Evolutionary conservation across 2,329 filamentous ascomycete species (phyloP).

Genomic region (Colletotrichum sidae): DNA sequence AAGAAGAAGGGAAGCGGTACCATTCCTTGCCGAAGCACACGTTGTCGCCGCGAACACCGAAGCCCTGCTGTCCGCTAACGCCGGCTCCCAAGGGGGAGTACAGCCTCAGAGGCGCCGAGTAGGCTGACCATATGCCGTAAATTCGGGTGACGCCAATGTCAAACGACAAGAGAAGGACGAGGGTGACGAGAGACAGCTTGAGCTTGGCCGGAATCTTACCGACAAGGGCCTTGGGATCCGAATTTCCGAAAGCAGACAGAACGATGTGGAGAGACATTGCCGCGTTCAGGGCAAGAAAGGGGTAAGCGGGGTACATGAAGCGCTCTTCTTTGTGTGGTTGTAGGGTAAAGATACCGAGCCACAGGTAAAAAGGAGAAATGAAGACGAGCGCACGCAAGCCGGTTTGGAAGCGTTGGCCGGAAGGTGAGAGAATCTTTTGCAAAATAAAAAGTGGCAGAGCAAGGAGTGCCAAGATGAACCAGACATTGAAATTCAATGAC

Average conservation of each 20-base stretch:
- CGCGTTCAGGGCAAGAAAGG: constrained; percentile 88
- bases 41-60: constrained; percentile 71
- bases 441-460: constrained; percentile 80
- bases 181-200: constrained; percentile 74
- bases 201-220: constrained; percentile 79
- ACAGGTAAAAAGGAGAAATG: constrained; percentile 89
- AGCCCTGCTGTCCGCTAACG: constrained; percentile 53
- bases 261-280: constrained; percentile 86
- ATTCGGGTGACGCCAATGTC: constrained; percentile 78
- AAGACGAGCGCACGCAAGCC: constrained; percentile 83
- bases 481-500: constrained; percentile 93
- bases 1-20: constrained; percentile 97
- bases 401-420: constrained; percentile 73
- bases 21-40: constrained; percentile 97
- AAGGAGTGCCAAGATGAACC: constrained; percentile 84
- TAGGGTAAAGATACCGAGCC: constrained; percentile 89
- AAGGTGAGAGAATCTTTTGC: constrained; percentile 74
- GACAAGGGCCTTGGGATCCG: constrained; percentile 72
- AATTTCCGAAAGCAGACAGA: constrained; percentile 78
- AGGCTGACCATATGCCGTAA: constrained; percentile 82
- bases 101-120: constrained; percentile 81
- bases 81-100: constrained; percentile 75
- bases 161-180: constrained; percentile 72
- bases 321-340: constrained; percentile 98
- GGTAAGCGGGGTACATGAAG: constrained; percentile 98